These are phyloP conservation scores for Pinguiococcus pyrenoidosus DNA, from an alignment of 108 stramenopile genomes.

Conservation along the genomic window DNA sequence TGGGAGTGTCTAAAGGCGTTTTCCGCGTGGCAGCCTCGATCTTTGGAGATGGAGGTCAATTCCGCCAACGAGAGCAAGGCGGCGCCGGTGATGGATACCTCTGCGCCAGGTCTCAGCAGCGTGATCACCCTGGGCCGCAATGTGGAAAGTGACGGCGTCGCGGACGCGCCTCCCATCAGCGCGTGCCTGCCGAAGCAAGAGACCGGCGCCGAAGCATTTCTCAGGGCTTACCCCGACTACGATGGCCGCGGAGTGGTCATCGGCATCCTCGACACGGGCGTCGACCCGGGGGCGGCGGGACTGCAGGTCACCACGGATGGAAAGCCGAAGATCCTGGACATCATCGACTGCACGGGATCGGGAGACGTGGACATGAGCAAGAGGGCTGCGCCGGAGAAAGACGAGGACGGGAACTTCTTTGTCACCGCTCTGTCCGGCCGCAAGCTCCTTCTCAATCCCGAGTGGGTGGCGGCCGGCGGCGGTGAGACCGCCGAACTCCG, in stretches of 20 bases:
- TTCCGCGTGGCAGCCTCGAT: no score
- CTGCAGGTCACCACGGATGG: slow-evolving; percentile 43
- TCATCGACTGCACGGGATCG: slow-evolving; percentile 73
- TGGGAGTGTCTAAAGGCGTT: no score
- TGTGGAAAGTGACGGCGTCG: no score
- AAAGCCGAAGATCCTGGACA: slow-evolving; percentile 55
- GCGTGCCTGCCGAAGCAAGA: slow-evolving; percentile 28
- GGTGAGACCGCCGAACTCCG: slow-evolving; percentile 19
- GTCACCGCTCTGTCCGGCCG: slow-evolving; percentile 39
- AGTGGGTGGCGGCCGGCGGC: slow-evolving; percentile 11
- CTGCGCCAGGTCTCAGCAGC: no score
- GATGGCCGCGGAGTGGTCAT: slow-evolving; percentile 65
- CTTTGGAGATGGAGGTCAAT: no score
- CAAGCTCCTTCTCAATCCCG: slow-evolving; percentile 17
- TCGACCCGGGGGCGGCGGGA: slow-evolving; percentile 65
- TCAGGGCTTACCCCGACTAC: slow-evolving; percentile 8
- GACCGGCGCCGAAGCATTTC: slow-evolving; percentile 14
- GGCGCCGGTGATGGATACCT: no score
- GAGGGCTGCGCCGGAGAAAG: slow-evolving; percentile 5
- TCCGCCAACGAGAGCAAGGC: no score
- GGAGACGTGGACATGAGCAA: slow-evolving; percentile 61
- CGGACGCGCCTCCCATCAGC: no score
- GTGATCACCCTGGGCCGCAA: no score
- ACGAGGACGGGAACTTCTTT: slow-evolving; percentile 2
- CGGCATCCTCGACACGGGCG: slow-evolving; percentile 75